A percentile compares a stretch with the other conserved stretches of the same genome.
phyloP scores from a whole-genome alignment of 331 rosid species.

The Phaseolus coccineus region DNA sequence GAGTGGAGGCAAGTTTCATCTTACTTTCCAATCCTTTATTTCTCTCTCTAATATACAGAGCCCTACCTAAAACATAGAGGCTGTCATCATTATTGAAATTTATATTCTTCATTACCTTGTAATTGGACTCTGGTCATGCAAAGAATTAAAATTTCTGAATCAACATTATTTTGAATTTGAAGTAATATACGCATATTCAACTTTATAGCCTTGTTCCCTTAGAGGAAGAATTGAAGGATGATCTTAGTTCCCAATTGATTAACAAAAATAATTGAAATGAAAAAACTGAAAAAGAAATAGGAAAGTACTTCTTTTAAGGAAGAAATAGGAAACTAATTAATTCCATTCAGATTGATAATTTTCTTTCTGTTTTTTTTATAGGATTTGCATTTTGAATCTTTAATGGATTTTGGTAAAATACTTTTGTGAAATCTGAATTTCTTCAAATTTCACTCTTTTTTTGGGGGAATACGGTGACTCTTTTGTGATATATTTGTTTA shows the following conservation, averaged over 20 bases:
- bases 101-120: constrained; percentile 21
- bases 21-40: constrained; percentile 20
- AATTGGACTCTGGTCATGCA: too few relatives aligned
- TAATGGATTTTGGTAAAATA: neutral
- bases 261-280: neutral
- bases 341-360: neutral
- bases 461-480: neutral
- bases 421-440: neutral
- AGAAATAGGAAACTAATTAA: neutral
- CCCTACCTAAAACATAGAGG: neutral
- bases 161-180: neutral
- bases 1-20: constrained; percentile 84
- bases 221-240: constrained; percentile 8
- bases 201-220: neutral
- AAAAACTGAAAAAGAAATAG: neutral
- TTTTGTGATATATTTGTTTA: neutral
- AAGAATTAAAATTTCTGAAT: too few relatives aligned
- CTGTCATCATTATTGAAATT: neutral
- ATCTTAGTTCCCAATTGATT: constrained; percentile 11
- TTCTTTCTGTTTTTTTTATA: neutral
- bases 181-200: neutral
- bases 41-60: neutral
- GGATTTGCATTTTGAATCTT: constrained; percentile 23
- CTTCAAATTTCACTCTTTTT: neutral
- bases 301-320: neutral